phyloP scores from a whole-genome alignment of 257 asterid species.

The Przewalskia tangutica region DNA sequence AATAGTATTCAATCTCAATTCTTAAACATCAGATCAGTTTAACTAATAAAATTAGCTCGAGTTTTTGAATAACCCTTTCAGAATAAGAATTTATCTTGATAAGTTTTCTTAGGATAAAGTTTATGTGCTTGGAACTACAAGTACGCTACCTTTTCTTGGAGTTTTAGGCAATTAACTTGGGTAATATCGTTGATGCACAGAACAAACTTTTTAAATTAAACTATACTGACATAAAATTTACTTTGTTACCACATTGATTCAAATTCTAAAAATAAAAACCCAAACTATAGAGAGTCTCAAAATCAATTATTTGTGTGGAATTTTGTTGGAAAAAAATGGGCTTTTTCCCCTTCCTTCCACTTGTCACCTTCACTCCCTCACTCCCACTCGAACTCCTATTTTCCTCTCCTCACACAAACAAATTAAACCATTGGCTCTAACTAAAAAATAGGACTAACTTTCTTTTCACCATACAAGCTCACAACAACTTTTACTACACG shows the following conservation, averaged over 20 bases:
- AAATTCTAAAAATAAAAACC: not conserved
- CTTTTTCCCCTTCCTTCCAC: constrained; percentile 39
- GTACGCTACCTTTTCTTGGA: too few relatives aligned
- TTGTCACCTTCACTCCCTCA: constrained; percentile 37
- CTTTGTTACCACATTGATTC: not conserved
- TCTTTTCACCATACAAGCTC: constrained; percentile 33
- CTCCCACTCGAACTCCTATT: constrained; percentile 39
- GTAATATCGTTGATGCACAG: not conserved
- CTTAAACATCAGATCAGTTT: too few relatives aligned
- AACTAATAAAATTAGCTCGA: too few relatives aligned
- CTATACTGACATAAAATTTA: not conserved
- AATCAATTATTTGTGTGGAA: not conserved
- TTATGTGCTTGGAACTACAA: too few relatives aligned
- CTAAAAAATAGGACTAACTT: constrained; percentile 57
- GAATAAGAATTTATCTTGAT: too few relatives aligned
- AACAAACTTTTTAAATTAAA: not conserved
- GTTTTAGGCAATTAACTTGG: too few relatives aligned
- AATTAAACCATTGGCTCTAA: constrained; percentile 20
- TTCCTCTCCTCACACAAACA: constrained; percentile 39
- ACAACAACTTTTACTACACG: constrained; percentile 46
- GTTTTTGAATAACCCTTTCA: too few relatives aligned
- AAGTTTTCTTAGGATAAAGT: too few relatives aligned
- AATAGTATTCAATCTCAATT: too few relatives aligned
- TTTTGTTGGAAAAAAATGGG: not conserved
- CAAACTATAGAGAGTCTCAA: not conserved